These are phyloP conservation scores for Gonapodya sp. DNA, from an alignment of 192 early-diverging fungal species.

Conservation along the genomic window DNA sequence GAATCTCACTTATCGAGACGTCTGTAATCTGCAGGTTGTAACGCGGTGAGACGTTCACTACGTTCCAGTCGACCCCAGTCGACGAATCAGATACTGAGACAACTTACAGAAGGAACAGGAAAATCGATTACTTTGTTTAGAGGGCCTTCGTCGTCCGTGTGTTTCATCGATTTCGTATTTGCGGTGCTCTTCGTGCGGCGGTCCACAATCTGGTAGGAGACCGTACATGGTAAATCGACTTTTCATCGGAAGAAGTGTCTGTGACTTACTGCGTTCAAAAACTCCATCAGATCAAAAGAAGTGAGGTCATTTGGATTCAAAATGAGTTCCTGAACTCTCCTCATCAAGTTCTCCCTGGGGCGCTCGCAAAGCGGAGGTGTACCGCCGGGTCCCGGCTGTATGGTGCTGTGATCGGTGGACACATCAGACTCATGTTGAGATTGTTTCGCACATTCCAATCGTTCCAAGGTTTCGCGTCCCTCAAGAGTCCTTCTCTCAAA, in stretches of 20 bases:
- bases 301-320: no score
- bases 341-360: no score
- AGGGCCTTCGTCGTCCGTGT: conserved; percentile 9
- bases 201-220: not conserved
- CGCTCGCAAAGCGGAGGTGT: no score
- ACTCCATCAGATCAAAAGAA: no score
- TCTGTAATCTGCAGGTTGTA: conserved; percentile 18
- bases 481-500: not conserved
- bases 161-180: conserved; percentile 23
- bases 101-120: not conserved
- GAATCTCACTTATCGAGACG: conserved; percentile 18
- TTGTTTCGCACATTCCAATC: not conserved
- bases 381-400: no score
- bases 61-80: conserved; percentile 22
- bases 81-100: conserved; percentile 15
- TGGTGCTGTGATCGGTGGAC: no score
- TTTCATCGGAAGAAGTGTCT: not conserved
- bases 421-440: not conserved
- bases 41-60: conserved; percentile 13
- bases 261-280: not conserved
- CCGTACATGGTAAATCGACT: not conserved
- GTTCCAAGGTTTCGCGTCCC: not conserved
- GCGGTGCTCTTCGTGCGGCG: not conserved
- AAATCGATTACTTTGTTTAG: not conserved
- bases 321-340: no score